Percentiles rank a stretch among this genome's conserved stretches.
Evolutionary conservation across 495 filamentous ascomycete species (phyloP).

Genomic region (Physcia stellaris): DNA sequence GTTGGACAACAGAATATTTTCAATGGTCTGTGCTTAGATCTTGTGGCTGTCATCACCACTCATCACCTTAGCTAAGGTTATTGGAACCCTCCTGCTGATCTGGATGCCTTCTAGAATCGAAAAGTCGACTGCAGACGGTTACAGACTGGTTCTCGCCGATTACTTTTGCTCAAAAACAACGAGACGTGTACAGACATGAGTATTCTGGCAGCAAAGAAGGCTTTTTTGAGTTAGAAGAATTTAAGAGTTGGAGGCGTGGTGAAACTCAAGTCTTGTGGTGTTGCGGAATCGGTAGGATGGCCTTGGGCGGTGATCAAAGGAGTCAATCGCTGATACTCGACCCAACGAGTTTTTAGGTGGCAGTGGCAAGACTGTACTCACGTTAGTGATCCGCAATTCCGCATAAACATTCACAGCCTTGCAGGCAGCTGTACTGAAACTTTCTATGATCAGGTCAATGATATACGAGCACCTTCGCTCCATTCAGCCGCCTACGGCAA

Average conservation of each 20-base stretch:
- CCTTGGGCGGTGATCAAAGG: neutral
- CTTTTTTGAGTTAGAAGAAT: neutral
- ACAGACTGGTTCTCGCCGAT: slow-evolving; percentile 1
- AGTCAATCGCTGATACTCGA: neutral
- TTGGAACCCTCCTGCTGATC: too few relatives aligned
- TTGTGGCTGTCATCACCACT: too few relatives aligned
- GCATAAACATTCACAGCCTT: neutral
- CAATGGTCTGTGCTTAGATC: too few relatives aligned
- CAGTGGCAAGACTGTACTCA: slow-evolving; percentile 4
- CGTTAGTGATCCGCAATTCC: too few relatives aligned
- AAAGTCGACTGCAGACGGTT: neutral
- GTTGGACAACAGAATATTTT: too few relatives aligned
- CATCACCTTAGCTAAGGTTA: too few relatives aligned
- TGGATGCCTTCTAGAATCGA: too few relatives aligned
- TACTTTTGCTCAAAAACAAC: neutral
- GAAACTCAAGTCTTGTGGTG: slow-evolving; percentile 2
- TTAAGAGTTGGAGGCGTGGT: neutral
- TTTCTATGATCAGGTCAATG: neutral
- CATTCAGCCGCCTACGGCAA: slow-evolving; percentile 1
- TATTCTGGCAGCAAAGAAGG: neutral
- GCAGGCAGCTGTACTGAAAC: neutral
- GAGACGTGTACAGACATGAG: neutral
- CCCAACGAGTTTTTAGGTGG: slow-evolving; percentile 2
- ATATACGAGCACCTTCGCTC: slow-evolving; percentile 3
- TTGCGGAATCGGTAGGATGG: slow-evolving; percentile 1